phyloP scores from a whole-genome alignment of 164 flowering plant species.

The Sedum album region DNA sequence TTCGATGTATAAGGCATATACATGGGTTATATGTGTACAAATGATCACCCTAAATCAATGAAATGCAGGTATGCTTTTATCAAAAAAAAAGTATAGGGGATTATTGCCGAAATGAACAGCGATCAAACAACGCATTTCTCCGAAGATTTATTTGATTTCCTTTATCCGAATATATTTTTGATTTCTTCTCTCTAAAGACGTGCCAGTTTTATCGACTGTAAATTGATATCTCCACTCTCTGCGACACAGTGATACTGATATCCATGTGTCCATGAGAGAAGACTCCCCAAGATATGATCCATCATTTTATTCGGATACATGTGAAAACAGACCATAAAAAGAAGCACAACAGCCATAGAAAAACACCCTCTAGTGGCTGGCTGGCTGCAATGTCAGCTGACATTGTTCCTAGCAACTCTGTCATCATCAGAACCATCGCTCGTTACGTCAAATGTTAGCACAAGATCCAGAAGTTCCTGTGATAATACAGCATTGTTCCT shows the following conservation, averaged over 20 bases:
- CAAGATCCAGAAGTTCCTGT: slow-evolving; percentile 3
- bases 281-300: neutral
- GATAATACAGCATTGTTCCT: neutral
- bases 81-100: no score
- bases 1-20: no score
- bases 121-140: no score
- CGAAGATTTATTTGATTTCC: no score
- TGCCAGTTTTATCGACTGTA: neutral
- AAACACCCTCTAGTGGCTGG: neutral
- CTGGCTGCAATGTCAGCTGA: neutral
- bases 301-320: neutral
- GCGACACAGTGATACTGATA: neutral
- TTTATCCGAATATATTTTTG: no score
- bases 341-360: neutral
- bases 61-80: no score
- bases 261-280: neutral
- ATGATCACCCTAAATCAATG: no score
- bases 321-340: neutral
- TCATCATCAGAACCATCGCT: slow-evolving; percentile 7
- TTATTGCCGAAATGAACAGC: no score
- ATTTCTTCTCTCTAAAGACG: neutral
- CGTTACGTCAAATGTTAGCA: slow-evolving; percentile 1
- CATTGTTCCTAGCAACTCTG: neutral
- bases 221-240: neutral
- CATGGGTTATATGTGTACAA: no score